Conservation (phyloP, 2,329 filamentous ascomycete species). For the Fusarium keratoplasticum region DNA sequence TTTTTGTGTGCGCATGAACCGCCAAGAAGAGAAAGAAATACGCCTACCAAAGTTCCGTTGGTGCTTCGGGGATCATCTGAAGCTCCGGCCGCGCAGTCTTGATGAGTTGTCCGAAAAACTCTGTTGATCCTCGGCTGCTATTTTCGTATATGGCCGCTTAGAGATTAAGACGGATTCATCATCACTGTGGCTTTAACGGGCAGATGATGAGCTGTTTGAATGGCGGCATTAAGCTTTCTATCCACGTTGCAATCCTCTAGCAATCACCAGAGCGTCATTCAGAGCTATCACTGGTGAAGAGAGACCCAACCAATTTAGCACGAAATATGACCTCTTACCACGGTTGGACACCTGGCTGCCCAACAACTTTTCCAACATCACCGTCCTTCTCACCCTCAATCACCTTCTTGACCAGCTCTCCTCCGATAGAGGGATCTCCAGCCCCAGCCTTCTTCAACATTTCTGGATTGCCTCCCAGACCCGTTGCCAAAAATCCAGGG, state of each 20-base stretch:
- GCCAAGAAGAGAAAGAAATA: constrained; percentile 10
- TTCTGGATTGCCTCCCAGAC: constrained; percentile 50
- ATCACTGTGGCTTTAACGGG: constrained; percentile 32
- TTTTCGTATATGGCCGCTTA: not conserved
- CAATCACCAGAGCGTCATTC: not conserved
- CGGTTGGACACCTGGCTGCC: constrained; percentile 43
- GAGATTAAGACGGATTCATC: constrained; percentile 13
- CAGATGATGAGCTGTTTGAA: not conserved
- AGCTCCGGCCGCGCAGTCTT: not conserved
- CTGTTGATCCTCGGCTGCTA: not conserved
- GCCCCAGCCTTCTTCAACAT: constrained; percentile 50
- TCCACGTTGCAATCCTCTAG: not conserved
- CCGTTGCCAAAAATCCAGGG: constrained; percentile 62
- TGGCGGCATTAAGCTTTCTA: not conserved
- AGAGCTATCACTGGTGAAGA: not conserved
- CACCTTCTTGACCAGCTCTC: constrained; percentile 52
- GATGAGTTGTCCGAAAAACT: constrained; percentile 3
- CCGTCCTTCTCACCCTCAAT: constrained; percentile 56
- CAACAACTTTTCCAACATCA: constrained; percentile 54
- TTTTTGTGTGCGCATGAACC: constrained; percentile 15
- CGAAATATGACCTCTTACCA: constrained; percentile 41
- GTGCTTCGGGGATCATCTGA: not conserved
- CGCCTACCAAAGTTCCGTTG: not conserved
- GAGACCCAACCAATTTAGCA: not conserved
- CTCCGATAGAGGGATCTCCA: constrained; percentile 51